Conservation (phyloP, 148 eudicot species). For the Arbutus unedo region DNA sequence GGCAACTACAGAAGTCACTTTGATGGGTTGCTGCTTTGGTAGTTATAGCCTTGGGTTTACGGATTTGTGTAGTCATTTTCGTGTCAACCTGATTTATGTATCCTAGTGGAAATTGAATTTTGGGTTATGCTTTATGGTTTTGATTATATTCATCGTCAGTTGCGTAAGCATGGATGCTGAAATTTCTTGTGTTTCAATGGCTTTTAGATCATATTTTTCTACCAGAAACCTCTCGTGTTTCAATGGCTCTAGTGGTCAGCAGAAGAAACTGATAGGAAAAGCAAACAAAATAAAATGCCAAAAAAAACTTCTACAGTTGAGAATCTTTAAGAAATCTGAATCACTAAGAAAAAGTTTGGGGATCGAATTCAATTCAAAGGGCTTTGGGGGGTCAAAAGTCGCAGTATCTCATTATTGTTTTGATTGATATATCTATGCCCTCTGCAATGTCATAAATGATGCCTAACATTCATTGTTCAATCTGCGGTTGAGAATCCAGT, state of each 20-base stretch:
- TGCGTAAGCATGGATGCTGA: background rate
- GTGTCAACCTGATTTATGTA: slow-evolving; percentile 1
- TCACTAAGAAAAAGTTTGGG: no score
- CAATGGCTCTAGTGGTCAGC: background rate
- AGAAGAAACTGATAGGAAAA: background rate
- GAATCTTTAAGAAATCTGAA: no score
- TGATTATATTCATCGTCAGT: background rate
- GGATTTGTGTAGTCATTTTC: background rate
- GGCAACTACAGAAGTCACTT: background rate
- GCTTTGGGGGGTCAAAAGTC: no score
- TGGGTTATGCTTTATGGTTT: background rate
- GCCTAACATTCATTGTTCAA: no score
- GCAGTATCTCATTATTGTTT: no score
- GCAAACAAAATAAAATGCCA: no score
- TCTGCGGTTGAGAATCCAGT: no score
- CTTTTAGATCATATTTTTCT: background rate
- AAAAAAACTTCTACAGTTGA: no score
- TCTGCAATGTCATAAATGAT: no score
- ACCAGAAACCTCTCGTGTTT: background rate
- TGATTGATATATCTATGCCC: no score
- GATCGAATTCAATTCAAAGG: no score
- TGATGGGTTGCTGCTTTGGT: background rate
- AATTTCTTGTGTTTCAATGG: slow-evolving; percentile 4
- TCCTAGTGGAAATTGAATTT: slow-evolving; percentile 12
- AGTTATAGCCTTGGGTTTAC: background rate